These are phyloP conservation scores for Leishmania turanica DNA, from an alignment of 208 protist genomes.

Conservation along the genomic window DNA sequence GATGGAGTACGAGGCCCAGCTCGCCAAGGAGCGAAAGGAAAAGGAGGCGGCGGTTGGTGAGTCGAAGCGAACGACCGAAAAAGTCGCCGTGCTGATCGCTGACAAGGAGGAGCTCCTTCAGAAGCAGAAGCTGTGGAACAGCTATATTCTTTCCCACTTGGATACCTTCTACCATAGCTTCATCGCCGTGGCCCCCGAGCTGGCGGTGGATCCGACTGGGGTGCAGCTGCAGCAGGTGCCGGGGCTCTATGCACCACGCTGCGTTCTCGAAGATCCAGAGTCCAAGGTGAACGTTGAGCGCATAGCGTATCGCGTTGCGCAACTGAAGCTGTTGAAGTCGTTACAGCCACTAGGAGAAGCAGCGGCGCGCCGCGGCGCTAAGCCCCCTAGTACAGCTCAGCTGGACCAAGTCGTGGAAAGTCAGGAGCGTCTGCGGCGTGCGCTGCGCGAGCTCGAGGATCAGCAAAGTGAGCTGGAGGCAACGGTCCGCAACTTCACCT, in stretches of 20 bases:
- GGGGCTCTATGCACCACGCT: conserved; percentile 66
- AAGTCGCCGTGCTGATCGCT: conserved; percentile 44
- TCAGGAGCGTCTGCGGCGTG: conserved; percentile 67
- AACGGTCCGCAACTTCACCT: conserved; percentile 38
- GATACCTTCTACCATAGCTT: conserved; percentile 67
- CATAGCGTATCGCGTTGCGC: conserved; percentile 66
- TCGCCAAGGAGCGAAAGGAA: conserved; percentile 42
- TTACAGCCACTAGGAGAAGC: conserved; percentile 9
- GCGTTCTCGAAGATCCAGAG: conserved; percentile 67
- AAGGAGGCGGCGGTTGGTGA: conserved; percentile 58
- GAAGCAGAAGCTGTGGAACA: conserved; percentile 82
- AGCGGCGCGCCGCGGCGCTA: background rate
- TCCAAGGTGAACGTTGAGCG: conserved; percentile 73
- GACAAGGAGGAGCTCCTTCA: conserved; percentile 62
- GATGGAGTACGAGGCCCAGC: conserved; percentile 43
- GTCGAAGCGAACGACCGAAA: conserved; percentile 47
- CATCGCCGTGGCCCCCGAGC: conserved; percentile 45
- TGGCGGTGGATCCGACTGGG: conserved; percentile 49
- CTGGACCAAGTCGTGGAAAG: conserved; percentile 41
- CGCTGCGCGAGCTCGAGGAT: conserved; percentile 62
- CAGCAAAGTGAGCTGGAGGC: conserved; percentile 47
- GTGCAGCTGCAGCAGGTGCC: conserved; percentile 63
- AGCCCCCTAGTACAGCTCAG: conserved; percentile 12
- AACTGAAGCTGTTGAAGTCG: conserved; percentile 56
- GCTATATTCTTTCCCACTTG: conserved; percentile 58